phyloP scores from a whole-genome alignment of 208 protist genomes.

The Perkinsela sp. region DNA sequence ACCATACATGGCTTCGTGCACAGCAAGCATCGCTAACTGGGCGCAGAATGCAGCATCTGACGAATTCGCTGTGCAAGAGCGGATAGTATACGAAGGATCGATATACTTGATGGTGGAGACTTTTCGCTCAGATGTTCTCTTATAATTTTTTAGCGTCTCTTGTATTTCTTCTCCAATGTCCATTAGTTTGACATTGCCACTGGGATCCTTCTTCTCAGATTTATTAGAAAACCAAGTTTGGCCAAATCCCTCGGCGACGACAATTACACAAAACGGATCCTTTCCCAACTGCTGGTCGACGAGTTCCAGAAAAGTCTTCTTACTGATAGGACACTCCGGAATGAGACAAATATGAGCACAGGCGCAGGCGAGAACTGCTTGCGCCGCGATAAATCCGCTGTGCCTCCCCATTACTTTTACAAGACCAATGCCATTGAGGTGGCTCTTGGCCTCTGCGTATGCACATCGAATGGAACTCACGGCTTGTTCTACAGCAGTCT shows the following conservation, averaged over 20 bases:
- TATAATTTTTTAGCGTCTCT: constrained; percentile 32
- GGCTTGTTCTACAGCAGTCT: constrained; percentile 70
- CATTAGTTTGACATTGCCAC: constrained; percentile 60
- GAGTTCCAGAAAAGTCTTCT: constrained; percentile 40
- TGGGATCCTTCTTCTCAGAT: constrained; percentile 34
- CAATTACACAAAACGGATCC: constrained; percentile 55
- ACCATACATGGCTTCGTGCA: constrained; percentile 60
- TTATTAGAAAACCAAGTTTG: constrained; percentile 30
- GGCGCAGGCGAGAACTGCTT: constrained; percentile 55
- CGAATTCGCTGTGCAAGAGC: constrained; percentile 52
- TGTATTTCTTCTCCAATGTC: constrained; percentile 68
- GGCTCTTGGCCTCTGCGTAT: constrained; percentile 55
- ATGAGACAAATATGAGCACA: constrained; percentile 71
- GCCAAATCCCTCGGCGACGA: constrained; percentile 76
- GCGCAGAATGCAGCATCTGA: constrained; percentile 62
- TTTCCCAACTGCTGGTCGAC: constrained; percentile 36
- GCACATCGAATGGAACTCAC: constrained; percentile 45
- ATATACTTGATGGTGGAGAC: constrained; percentile 71
- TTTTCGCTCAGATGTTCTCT: constrained; percentile 13
- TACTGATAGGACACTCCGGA: constrained; percentile 50
- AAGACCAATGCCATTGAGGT: constrained; percentile 64
- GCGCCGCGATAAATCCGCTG: constrained; percentile 69
- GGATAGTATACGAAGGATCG: constrained; percentile 82
- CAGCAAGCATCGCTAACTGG: constrained; percentile 41
- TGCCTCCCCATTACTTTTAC: constrained; percentile 81